Conservation (phyloP, 306 rosid genomes). For the Citrullus mucosospermus region DNA sequence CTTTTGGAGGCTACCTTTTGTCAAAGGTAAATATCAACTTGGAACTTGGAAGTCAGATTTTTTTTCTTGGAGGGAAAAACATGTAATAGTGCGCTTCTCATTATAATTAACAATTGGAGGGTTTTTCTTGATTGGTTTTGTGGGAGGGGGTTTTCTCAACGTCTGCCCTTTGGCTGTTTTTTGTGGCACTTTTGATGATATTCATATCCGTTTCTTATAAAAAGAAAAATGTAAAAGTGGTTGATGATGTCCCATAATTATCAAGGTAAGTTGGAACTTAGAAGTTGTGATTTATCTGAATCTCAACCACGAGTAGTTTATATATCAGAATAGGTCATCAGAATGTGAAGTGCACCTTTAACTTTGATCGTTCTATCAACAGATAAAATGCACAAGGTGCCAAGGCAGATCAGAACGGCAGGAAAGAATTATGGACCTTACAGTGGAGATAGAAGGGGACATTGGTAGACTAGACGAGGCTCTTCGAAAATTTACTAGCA, state of each 20-base stretch:
- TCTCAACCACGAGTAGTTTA: neutral
- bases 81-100: neutral
- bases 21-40: slow-evolving; percentile 51
- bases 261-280: neutral
- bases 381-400: slow-evolving; percentile 91
- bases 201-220: no score
- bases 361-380: slow-evolving; percentile 18
- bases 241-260: neutral
- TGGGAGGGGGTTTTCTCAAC: no score
- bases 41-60: neutral
- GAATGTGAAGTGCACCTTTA: neutral
- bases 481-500: slow-evolving; percentile 57
- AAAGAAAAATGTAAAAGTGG: neutral
- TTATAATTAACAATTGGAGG: no score
- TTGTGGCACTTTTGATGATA: no score
- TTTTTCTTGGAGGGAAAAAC: neutral
- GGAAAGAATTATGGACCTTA: slow-evolving; percentile 93
- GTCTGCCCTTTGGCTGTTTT: no score
- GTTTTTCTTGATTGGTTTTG: no score
- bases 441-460: slow-evolving; percentile 94
- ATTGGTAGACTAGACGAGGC: slow-evolving; percentile 76
- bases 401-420: slow-evolving; percentile 85
- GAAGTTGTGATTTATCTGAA: neutral
- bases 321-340: neutral
- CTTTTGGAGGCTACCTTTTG: slow-evolving; percentile 90